Evolutionary conservation across 495 filamentous ascomycete genomes (phyloP).

Genomic region (Neurospora cerealis): DNA sequence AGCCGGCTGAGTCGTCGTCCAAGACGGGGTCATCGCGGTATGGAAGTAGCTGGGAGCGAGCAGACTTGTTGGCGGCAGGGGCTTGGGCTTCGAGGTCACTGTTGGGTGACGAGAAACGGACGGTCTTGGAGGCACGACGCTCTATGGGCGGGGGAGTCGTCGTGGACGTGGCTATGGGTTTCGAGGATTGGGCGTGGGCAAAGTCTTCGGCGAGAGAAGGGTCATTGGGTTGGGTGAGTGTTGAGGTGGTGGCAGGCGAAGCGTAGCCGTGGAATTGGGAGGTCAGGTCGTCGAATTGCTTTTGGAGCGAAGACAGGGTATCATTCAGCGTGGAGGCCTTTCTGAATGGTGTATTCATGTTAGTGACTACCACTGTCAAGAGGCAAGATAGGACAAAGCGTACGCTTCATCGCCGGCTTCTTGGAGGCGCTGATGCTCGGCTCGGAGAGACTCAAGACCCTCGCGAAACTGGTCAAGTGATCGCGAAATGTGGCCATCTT

Average conservation of each 20-base stretch:
- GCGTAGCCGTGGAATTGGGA: conserved; percentile 53
- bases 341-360: conserved; percentile 17
- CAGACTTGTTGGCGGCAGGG: conserved; percentile 35
- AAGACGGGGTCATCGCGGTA: conserved; percentile 41
- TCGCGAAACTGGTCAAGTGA: conserved; percentile 79
- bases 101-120: conserved; percentile 60
- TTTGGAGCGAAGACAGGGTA: conserved; percentile 41
- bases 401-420: conserved; percentile 51
- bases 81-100: conserved; percentile 37
- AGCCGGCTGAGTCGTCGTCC: conserved; percentile 39
- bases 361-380: not conserved
- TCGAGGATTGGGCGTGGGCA: conserved; percentile 41
- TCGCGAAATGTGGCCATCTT: conserved; percentile 82
- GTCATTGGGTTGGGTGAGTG: conserved; percentile 55
- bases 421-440: conserved; percentile 52
- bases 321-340: conserved; percentile 34
- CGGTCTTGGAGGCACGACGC: conserved; percentile 56
- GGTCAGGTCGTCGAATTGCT: conserved; percentile 49
- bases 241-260: conserved; percentile 34
- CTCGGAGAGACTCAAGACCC: conserved; percentile 66
- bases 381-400: conserved; percentile 3
- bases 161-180: conserved; percentile 33
- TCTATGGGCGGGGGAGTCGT: conserved; percentile 25
- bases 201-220: conserved; percentile 57
- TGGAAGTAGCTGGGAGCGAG: conserved; percentile 47